Conservation (phyloP, 2,329 filamentous ascomycete species). For the Ramularia endophylla region DNA sequence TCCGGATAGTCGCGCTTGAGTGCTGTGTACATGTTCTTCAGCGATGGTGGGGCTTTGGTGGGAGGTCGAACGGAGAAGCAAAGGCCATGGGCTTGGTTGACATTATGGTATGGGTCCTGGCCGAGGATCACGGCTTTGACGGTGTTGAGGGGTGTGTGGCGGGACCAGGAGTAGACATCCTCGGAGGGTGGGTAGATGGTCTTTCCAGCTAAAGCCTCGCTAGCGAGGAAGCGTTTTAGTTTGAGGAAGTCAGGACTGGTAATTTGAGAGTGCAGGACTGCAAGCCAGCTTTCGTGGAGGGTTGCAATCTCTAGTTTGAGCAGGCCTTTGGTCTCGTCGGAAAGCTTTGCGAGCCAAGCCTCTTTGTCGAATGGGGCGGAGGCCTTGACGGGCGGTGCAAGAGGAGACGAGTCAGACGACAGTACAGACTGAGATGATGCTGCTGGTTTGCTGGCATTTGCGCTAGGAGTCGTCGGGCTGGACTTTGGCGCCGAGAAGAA, state of each 20-base stretch:
- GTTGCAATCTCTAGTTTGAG: constrained; percentile 89
- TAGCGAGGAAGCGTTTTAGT: constrained; percentile 79
- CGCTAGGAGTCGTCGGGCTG: constrained; percentile 25
- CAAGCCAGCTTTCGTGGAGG: constrained; percentile 85
- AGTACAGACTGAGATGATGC: too few species aligned
- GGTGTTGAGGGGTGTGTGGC: constrained; percentile 78
- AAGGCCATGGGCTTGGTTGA: constrained; percentile 91
- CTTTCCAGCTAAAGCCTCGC: constrained; percentile 65
- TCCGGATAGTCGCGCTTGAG: constrained; percentile 80
- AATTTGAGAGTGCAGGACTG: constrained; percentile 81
- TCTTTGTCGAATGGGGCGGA: constrained; percentile 65
- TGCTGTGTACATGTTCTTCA: constrained; percentile 88
- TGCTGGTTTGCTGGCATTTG: constrained; percentile 22
- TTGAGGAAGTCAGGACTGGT: constrained; percentile 72
- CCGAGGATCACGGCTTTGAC: constrained; percentile 93
- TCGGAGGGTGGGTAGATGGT: constrained; percentile 81
- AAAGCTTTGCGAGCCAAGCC: constrained; percentile 79
- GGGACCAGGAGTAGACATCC: constrained; percentile 96
- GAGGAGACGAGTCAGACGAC: constrained; percentile 21
- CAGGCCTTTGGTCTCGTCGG: constrained; percentile 72
- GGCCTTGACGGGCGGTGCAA: constrained; percentile 37
- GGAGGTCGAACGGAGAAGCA: constrained; percentile 93
- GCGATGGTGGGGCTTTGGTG: constrained; percentile 78
- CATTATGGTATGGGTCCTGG: constrained; percentile 95
- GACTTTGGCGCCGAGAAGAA: constrained; percentile 74